Evolutionary conservation across 768 basidiomycete species (phyloP), one percentile per base, ranked within the genome.

Genomic region (Tremella fuciformis): DNA sequence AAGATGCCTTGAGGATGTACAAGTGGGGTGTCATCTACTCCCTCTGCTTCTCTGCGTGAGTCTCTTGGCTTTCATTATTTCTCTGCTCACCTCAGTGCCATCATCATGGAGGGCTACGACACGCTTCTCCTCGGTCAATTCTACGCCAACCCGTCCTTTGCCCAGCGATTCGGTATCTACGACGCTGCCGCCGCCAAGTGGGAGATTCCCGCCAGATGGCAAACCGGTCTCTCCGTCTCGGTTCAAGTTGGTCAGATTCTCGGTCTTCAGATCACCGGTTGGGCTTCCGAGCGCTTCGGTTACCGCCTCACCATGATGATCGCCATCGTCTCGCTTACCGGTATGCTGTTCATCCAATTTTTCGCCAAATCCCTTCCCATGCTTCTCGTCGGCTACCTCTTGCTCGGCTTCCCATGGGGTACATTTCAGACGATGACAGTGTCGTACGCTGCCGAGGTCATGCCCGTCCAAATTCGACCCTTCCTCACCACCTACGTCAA

Each of bases 371-470:
- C 56, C 21, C 50, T 67, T 16, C 46, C 44, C n/a, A 62, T 59
- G 46, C 50, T 66, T 11, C 55, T 62, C 37, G 65, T 50, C 3
- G 68, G 62, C 1, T 49, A 70, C 34, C 57, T 68, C 49, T 50
- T 67, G 15, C 24, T 55, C 47, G 70, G 75, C 60, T 64, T 76
- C 21, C 74, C 73, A 15, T 76, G 73, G 73, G 72, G 73, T 53
- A 55, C 65, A 22, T 71, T 69, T 55, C 67, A 70, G 57, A 76
- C 75, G 0, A 50, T 76, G n/a, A 73, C 73, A 0, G 66, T 63
- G 2, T 63, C 74, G 1, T 78, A 76, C 46, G 77, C 76, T 16
- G 62, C 69, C 34, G 76, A 77, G 41, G 67, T 69, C 11, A 52
- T 50, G n/a, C 70, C 70, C n/a, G 57, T 72, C 15, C 55, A 51